Conservation (phyloP, 148 eudicot genomes). For the Rhododendron mucronatum region DNA sequence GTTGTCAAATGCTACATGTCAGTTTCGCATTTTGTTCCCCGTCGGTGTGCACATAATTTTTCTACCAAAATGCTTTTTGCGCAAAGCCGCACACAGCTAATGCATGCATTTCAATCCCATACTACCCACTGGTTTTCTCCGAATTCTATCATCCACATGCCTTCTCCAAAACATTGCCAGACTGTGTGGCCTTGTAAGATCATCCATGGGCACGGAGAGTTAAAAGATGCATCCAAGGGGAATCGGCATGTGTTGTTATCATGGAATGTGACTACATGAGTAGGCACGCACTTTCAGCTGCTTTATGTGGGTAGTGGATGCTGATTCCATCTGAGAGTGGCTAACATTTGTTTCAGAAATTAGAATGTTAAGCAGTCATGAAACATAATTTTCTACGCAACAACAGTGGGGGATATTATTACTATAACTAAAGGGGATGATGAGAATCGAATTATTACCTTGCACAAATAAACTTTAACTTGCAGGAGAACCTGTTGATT, state of each 20-base stretch:
- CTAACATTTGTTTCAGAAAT: not conserved
- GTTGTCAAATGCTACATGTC: not conserved
- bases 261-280: not conserved
- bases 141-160: not conserved
- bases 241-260: not conserved
- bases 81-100: not conserved
- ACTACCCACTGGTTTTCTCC: not conserved
- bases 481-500: no score
- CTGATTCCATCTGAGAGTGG: not conserved
- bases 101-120: not conserved
- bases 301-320: not conserved
- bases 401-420: not conserved
- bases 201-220: not conserved
- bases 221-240: not conserved
- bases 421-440: not conserved
- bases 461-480: not conserved
- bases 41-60: not conserved
- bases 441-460: not conserved
- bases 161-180: not conserved
- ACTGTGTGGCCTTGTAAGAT: not conserved
- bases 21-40: not conserved
- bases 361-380: not conserved
- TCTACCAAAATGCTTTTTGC: not conserved
- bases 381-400: not conserved
- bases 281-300: not conserved